These are phyloP conservation scores for Glonium stellatum DNA, from an alignment of 495 filamentous ascomycete genomes.

Conservation along the genomic window DNA sequence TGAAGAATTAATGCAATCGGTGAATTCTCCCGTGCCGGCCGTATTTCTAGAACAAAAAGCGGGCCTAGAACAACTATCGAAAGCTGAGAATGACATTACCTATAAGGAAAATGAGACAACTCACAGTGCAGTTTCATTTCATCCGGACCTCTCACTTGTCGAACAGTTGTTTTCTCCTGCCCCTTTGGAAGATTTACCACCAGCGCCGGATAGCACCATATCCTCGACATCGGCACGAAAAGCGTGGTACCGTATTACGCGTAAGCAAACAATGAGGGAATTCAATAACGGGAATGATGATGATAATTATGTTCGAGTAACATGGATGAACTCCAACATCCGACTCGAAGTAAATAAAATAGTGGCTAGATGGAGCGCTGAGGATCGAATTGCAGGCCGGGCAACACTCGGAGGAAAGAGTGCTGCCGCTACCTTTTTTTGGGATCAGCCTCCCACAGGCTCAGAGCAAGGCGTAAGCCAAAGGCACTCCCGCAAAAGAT, in stretches of 20 bases:
- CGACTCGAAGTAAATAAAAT: constrained; percentile 18
- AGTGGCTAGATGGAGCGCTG: constrained; percentile 20
- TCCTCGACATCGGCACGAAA: constrained; percentile 25
- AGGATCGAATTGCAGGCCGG: constrained; percentile 23
- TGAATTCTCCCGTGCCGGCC: not conserved
- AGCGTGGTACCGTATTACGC: constrained; percentile 28
- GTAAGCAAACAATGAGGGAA: constrained; percentile 27
- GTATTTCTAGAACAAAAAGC: not conserved
- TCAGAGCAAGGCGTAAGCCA: not conserved
- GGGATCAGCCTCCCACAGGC: constrained; percentile 14
- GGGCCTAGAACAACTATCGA: not conserved
- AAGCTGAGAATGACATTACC: not conserved
- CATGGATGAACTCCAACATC: constrained; percentile 22
- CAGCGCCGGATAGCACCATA: constrained; percentile 19
- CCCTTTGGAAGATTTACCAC: not conserved
- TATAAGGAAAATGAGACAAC: too few relatives aligned
- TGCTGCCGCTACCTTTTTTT: constrained; percentile 17
- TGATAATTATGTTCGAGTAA: constrained; percentile 26
- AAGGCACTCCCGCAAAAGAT: constrained; percentile 8
- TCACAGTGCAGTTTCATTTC: not conserved
- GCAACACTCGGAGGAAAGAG: constrained; percentile 7
- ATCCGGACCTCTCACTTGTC: constrained; percentile 13
- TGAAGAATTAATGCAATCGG: not conserved
- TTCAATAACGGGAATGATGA: constrained; percentile 27
- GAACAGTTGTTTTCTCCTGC: constrained; percentile 13